These are phyloP conservation scores for Digitaria exilis DNA, from an alignment of 202 grass and related monocot species.

Conservation along the genomic window DNA sequence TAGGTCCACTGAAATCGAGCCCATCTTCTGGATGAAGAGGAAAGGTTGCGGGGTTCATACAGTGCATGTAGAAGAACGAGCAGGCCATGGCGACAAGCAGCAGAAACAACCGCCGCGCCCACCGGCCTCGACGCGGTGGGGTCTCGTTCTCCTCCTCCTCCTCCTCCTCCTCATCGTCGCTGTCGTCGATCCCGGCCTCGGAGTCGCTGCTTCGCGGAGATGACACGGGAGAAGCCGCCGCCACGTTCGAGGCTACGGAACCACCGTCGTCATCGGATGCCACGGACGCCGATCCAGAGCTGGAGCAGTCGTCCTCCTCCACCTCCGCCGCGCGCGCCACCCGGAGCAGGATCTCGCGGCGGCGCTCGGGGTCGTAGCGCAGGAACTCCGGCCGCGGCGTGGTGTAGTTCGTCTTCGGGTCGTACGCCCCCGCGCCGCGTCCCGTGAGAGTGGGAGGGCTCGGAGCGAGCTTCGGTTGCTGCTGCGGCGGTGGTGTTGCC, in stretches of 20 bases:
- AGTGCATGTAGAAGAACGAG: conserved; percentile 45
- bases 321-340: conserved; percentile 46
- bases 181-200: conserved; percentile 22
- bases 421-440: conserved; percentile 48
- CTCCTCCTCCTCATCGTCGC: conserved; percentile 32
- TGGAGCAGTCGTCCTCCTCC: conserved; percentile 38
- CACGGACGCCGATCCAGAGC: conserved; percentile 28
- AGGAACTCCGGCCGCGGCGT: conserved; percentile 75
- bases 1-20: background rate
- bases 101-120: conserved; percentile 46
- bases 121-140: background rate
- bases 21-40: conserved; percentile 23
- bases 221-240: background rate
- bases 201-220: conserved; percentile 10
- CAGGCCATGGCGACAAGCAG: conserved; percentile 45
- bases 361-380: conserved; percentile 69
- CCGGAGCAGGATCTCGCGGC: conserved; percentile 58
- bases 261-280: conserved; percentile 20
- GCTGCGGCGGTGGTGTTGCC: background rate
- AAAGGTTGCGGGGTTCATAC: conserved; percentile 11
- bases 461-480: conserved; percentile 5
- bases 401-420: conserved; percentile 83
- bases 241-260: background rate
- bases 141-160: conserved; percentile 21
- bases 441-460: conserved; percentile 27